Evolutionary conservation across 106 monocot species (phyloP), one percentile per base, ranked within the genome.

Genomic region (Acorus gramineus): DNA sequence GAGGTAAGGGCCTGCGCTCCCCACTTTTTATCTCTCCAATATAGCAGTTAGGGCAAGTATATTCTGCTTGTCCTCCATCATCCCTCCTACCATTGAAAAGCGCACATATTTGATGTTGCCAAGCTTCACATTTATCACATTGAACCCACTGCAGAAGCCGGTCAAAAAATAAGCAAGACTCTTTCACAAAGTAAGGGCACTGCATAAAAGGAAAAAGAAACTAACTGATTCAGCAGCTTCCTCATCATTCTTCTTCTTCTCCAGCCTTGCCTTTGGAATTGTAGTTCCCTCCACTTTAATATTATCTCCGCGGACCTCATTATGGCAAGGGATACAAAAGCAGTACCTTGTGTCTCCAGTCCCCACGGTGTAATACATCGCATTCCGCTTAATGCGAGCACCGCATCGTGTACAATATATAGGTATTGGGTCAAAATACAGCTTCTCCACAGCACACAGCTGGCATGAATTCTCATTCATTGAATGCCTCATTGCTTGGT

Each of bases 271-370:
- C 73, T 89, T 93, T 42, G 52, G 53, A 68, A 86, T 56, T 59
- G 57, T 50, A 60, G 42, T 14, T 3, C 44, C 55, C 51, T n/a
- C 72, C 73, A 69, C 58, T 47, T 69, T 83, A 3, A 84, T 53
- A 60, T 42, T 64, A 11, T 79, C 81, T 45, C 78, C 78, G 64
- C 78, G 67, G 3, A 53, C 44, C n/a, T 55, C 67, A 3, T 76
- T 71, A 59, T 68, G 74, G 60, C 93, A 93, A 50, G 65, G 69
- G 50, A 63, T 78, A 65, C 93, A 93, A 10, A 92, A 70, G 63
- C 61, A 80, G 9, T 45, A 13, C 2, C 69, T 10, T 66, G 54
- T 46, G 14, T 62, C 68, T 59, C 5, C 7, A 59, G 44, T 65
- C 57, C 46, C 63, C 8, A 73, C 57, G 4, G 56, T 62, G 68